Evolutionary conservation across 2,329 filamentous ascomycete species (phyloP), one percentile per base, ranked within the genome.

Genomic region (Amphichorda felina): DNA sequence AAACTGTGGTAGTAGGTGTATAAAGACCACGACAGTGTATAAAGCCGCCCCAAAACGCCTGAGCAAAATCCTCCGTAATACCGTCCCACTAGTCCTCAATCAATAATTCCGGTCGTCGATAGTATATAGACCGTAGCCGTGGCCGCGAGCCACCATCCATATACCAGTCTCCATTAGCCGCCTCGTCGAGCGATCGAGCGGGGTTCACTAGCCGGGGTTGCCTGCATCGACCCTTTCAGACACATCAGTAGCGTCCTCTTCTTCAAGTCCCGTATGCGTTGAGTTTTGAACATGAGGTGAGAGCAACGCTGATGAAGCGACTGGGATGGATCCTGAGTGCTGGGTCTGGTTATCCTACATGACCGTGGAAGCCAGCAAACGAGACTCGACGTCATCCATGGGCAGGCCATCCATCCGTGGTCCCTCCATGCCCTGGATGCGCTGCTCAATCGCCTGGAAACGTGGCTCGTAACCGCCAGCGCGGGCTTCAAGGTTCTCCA

Each of bases 401-500:
- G 54, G 57, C 43, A 61, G 55, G 17, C 56, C 52, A 36, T 63
- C 60, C 56, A 63, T 60, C 16, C 57, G 56, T 25, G 59, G 54
- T 3, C 52, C 57, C 41, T 65, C 61, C 44, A 65, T 52, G 30
- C 54, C 55, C 41, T 64, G 60, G 18, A 64, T 47, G 18, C 61
- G 51, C 29, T 54, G 52, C 41, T 65, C 61, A 35, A 64, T 55
- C 22, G 57, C 51, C 42, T 64, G 61, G 47, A 65, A 65, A 27
- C 61, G 57, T 11, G 61, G 60, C 39, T 65, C 61, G 38, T 63
- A 64, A 15, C 48, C 47, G 30, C 51, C 53, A n/a, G 56, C 50
- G 33, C 61, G 60, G 33, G 55, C 54, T 47, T 75, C 70, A 22
- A 76, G 57, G 31, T 61, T 61, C 14, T 72, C 68, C 38, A 75